Evolutionary conservation across 768 basidiomycete species (phyloP), one percentile per base, ranked within the genome.

Genomic region (Clavulina sp.): DNA sequence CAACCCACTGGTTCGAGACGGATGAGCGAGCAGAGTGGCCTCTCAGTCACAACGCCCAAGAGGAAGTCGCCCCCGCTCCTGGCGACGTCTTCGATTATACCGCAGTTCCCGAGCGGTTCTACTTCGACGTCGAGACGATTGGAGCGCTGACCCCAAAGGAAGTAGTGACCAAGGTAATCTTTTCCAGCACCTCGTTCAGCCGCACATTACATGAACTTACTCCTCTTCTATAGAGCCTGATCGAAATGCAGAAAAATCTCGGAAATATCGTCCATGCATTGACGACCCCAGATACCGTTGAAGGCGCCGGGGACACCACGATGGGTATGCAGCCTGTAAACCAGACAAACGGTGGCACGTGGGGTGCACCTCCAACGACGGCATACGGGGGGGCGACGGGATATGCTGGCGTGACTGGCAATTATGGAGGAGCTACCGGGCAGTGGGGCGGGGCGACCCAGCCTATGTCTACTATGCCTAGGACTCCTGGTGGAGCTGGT

Each of bases 121-220:
- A 97, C 65, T 77, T 91, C 58, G 84, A 89, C 55, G 85, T 93
- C 4, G 95, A 99, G 68, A 87, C 87, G 16, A 89, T 91, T 55
- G 93, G 93, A 9, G 88, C 84, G 63, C 64, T 93, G 31, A 75
- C 75, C 6, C 86, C 88, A 0, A 84, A 91, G 60, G 89, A 92
- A 62, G 85, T 91, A 4, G 77, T 92, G 18, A 77, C 82, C 73
- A 87, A 79, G 75, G 86, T 82, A 46, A 33, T 38, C 34, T 38
- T 38, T 19, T 38, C 19, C 9, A 7, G 19, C 19, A 7, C 34
- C 34, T 38, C 19, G 34, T 38, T 19, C 34, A 7, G 7, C 9
- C 7, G 19, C 34, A 38, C 19, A 18, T 46, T 38, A 38, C 21
- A 13, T 13, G 13, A 38, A 38, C 13, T 38, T 46, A 24, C 43